Percentiles rank a stretch among this genome's conserved stretches.
Evolutionary conservation across 1,139 yeast genomes (phyloP).

Genomic region (Candida pseudoviswanathii): DNA sequence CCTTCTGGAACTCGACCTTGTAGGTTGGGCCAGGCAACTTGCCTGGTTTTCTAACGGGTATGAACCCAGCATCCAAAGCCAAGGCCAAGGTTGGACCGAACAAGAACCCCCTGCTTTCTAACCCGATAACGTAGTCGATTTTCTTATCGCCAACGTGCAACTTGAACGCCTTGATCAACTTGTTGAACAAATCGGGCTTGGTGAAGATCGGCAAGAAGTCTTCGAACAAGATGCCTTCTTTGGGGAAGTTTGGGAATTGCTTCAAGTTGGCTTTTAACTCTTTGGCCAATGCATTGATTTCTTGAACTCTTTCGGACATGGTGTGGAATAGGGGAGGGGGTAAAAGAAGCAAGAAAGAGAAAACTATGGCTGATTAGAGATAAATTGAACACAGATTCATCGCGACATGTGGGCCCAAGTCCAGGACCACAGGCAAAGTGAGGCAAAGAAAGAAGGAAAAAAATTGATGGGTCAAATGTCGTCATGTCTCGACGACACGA

Average conservation of each 20-base stretch:
- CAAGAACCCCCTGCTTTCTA: slow-evolving; percentile 95
- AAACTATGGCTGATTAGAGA: not conserved
- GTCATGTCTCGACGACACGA: not conserved
- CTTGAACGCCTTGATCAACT: slow-evolving; percentile 79
- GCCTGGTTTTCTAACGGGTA: slow-evolving; percentile 94
- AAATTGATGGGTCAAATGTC: not conserved
- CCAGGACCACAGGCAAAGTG: not conserved
- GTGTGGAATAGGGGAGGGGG: not conserved
- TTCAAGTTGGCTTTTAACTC: slow-evolving; percentile 67
- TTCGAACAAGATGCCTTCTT: slow-evolving; percentile 90
- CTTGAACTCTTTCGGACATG: slow-evolving; percentile 17
- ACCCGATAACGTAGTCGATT: slow-evolving; percentile 88
- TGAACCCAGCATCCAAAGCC: slow-evolving; percentile 85
- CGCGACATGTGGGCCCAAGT: slow-evolving; percentile 1
- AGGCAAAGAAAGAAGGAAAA: not conserved
- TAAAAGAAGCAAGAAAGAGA: not conserved
- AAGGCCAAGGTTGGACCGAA: slow-evolving; percentile 96
- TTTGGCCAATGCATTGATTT: slow-evolving; percentile 49
- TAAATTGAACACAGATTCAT: not conserved
- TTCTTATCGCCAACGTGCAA: slow-evolving; percentile 67
- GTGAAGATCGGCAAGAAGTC: slow-evolving; percentile 94
- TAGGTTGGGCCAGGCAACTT: slow-evolving; percentile 87
- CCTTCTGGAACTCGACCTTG: slow-evolving; percentile 79
- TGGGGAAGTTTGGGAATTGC: slow-evolving; percentile 92
- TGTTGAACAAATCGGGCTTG: slow-evolving; percentile 76